Base-by-base conservation (phyloP, 495 filamentous ascomycete genomes). In the Darksidea phi region DNA sequence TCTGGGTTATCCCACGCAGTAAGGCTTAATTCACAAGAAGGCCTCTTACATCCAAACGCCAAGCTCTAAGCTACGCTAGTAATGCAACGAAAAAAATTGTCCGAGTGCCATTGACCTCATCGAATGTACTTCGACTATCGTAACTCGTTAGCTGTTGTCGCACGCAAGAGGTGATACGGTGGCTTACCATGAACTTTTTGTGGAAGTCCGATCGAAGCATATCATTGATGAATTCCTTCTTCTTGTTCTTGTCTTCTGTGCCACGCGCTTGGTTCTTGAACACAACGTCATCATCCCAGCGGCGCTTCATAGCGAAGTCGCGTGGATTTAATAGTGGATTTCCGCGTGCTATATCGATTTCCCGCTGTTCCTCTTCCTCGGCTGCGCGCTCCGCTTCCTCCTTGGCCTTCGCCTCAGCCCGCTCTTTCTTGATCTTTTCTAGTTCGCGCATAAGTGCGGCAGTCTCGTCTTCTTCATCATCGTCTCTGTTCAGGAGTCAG, bases 211-310 rank as follows among this genome's bases (percentile, higher is more conserved):
- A 95, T 56, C 94, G 86, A 57, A 98, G 77, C 70, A 97, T 77
- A 76, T 98, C 94, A 70, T 98, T 98, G 71, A 98, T 90, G 79
- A 97, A 98, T 76, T 96, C 91, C 76, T 91, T 95, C 74, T 84
- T 87, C 77, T 92, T 91, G 48, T 81, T 79, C 76, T 88, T 90
- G 55, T 95, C 91, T 68, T 96, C 94, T 10, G 91, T 96, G 2
- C 94, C 94, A 46, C 95, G 83, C 32, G 92, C 94, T 74, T 97
- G 94, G 74, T 98, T 98, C 78, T 95, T 96, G 77, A 98, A 98
- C 17, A 98, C 91, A n/a, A 98, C 94, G 77, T 98, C 94, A 61
- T 98, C 94, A 66, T 98, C 94, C 94, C 94, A 80, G 75, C 79
- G 76, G 67, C 89, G 76, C 77, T 89, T 91, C 55, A 89, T 79